Percentiles rank a stretch among this genome's conserved stretches.
phyloP scores from a whole-genome alignment of 768 basidiomycete species.

The Russula sp. region DNA sequence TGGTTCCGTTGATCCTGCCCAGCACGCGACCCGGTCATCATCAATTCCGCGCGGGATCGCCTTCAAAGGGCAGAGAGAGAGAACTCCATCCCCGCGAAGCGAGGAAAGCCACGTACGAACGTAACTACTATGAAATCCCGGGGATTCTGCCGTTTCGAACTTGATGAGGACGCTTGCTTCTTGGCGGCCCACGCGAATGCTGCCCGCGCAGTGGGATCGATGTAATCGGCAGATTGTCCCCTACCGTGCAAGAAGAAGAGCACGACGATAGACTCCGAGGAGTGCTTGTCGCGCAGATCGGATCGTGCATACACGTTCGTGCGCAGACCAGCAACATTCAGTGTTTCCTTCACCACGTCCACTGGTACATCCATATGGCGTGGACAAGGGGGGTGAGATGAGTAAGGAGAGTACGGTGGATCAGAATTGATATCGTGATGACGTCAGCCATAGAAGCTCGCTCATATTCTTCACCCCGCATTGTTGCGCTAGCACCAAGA shows the following conservation, averaged over 20 bases:
- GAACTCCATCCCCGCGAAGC: neutral
- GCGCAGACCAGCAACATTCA: conserved; percentile 27
- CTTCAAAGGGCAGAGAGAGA: no score
- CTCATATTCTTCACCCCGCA: no score
- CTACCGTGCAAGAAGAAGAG: conserved; percentile 46
- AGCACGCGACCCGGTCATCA: neutral
- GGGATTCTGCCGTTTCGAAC: conserved; percentile 13
- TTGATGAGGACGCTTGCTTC: conserved; percentile 16
- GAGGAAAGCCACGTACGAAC: conserved; percentile 30
- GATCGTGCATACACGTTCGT: conserved; percentile 26
- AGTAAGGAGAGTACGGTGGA: no score
- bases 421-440: no score
- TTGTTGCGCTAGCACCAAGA: no score
- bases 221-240: conserved; percentile 27
- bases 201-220: conserved; percentile 30
- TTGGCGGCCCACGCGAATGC: conserved; percentile 28
- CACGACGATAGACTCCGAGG: conserved; percentile 26
- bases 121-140: conserved; percentile 42
- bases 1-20: conserved; percentile 48
- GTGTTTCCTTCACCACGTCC: conserved; percentile 21
- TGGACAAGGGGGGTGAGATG: neutral
- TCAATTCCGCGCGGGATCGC: no score
- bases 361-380: neutral
- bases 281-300: conserved; percentile 2
- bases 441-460: neutral